A percentile compares a stretch with the other conserved stretches of the same genome.
phyloP scores from a whole-genome alignment of 2,329 filamentous ascomycete species.

The Phaeosphaeriaceae sp. region DNA sequence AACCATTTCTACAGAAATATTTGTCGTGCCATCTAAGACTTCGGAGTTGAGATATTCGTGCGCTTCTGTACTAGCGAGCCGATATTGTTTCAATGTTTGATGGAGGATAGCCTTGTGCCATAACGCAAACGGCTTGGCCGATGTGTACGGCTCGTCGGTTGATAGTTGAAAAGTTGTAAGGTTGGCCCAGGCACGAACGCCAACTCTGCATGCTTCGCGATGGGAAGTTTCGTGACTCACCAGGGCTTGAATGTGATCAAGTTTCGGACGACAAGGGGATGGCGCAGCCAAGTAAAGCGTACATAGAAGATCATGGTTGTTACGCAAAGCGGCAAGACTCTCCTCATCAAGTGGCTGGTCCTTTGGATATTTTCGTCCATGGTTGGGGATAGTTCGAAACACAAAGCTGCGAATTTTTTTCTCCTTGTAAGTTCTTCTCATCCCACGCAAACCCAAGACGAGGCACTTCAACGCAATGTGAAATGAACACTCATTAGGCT shows the following conservation, averaged over 20 bases:
- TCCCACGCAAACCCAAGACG: slow-evolving; percentile 55
- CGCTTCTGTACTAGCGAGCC: slow-evolving; percentile 62
- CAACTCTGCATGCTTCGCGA: slow-evolving; percentile 65
- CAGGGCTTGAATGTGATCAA: slow-evolving; percentile 60
- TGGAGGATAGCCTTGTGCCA: slow-evolving; percentile 63
- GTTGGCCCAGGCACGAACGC: slow-evolving; percentile 64
- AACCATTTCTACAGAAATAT: slow-evolving; percentile 56
- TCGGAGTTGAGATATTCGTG: slow-evolving; percentile 58
- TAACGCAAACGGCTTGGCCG: slow-evolving; percentile 56
- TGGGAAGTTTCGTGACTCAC: slow-evolving; percentile 65
- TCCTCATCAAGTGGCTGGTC: slow-evolving; percentile 60
- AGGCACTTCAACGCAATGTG: slow-evolving; percentile 66
- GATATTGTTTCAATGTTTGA: slow-evolving; percentile 62
- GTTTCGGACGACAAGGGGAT: slow-evolving; percentile 58
- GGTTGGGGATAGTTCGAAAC: slow-evolving; percentile 65
- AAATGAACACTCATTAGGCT: slow-evolving; percentile 60
- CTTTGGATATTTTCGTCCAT: slow-evolving; percentile 65
- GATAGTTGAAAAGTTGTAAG: slow-evolving; percentile 64
- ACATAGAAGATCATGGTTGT: slow-evolving; percentile 67
- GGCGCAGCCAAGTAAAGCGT: slow-evolving; percentile 66
- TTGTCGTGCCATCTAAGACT: slow-evolving; percentile 41
- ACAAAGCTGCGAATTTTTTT: slow-evolving; percentile 64
- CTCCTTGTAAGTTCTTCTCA: slow-evolving; percentile 55
- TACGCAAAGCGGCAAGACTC: slow-evolving; percentile 64
- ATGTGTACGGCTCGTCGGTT: slow-evolving; percentile 54